Base-by-base conservation (phyloP, 225 moss, liverwort and hornwort species). In the Polytrichum commune region DNA sequence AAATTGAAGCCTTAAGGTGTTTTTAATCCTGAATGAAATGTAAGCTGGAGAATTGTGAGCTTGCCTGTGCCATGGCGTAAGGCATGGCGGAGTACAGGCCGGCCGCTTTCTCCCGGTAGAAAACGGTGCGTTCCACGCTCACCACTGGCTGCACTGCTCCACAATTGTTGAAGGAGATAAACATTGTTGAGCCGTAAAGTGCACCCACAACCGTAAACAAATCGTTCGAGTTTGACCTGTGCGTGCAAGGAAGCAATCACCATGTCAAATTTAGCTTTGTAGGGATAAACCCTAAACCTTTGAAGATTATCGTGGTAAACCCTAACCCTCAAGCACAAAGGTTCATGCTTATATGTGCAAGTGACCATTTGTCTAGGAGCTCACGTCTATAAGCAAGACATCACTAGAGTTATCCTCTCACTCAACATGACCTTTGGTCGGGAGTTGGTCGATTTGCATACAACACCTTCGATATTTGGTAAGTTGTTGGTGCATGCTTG, bases 111-210 rank as follows among this genome's bases (percentile, higher is more conserved):
- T 84, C 84, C 27, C 84, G 73, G 78, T 84, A 88, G 16, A 79
- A 72, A 5, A 88, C 81, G 2, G 84, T 72, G 26, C 84, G 70
- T 74, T 88, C 84, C 70, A 88, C 77, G 69, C 78, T 81, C 64
- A 88, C 77, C 74, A 84, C 84, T 64, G 81, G 78, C 54, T 87
- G 87, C 61, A 87, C 87, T 26, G 87, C 78, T 27, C 83, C 78
- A 1, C 80, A 77, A 22, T 87, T 87, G 84, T 87, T 87, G 67
- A 84, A 81, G 78, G 83, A 83, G 22, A 87, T 84, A 63, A 87
- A 87, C 38, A 87, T 73, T 7, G 83, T 83, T 7, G 87, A 80
- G 22, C 83, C 87, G 24, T 87, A 87, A 29, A 87, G 64, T n/a
- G 87, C 78, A 76, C 87, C 87, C 87, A 84, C 78, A 5, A 77